Evolutionary conservation across 2,329 filamentous ascomycete genomes (phyloP).

Genomic region (Alternaria conjuncta): DNA sequence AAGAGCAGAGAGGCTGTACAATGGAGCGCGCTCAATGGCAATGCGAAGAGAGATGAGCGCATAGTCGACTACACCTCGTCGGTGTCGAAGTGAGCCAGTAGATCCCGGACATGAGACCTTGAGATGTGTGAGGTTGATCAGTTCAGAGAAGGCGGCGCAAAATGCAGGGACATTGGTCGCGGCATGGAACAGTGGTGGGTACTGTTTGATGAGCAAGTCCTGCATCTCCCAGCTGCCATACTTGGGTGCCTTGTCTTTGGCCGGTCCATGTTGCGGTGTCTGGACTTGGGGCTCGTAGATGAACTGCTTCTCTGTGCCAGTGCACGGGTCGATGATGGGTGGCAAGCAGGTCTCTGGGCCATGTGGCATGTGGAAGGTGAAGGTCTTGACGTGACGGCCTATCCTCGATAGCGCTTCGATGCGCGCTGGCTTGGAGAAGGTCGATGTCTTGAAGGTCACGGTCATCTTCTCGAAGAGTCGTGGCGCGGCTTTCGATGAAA

Average conservation of each 20-base stretch:
- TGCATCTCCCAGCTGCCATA: conserved; percentile 82
- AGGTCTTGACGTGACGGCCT: conserved; percentile 77
- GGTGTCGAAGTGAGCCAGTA: conserved; percentile 69
- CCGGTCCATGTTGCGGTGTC: conserved; percentile 62
- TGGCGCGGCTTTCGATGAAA: conserved; percentile 72
- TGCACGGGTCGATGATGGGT: conserved; percentile 79
- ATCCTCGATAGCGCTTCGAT: conserved; percentile 78
- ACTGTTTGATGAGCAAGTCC: conserved; percentile 83
- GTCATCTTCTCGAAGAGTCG: conserved; percentile 72
- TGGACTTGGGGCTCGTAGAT: conserved; percentile 77
- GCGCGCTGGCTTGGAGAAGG: conserved; percentile 76
- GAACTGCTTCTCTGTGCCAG: conserved; percentile 79
- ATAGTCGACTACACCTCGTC: conserved; percentile 82
- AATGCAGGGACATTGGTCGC: conserved; percentile 88
- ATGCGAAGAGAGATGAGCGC: conserved; percentile 87
- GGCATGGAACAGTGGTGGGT: conserved; percentile 86
- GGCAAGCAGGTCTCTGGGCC: conserved; percentile 80
- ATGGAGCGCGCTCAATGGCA: conserved; percentile 74
- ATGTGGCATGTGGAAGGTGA: conserved; percentile 80
- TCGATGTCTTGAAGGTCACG: conserved; percentile 73
- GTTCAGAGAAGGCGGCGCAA: conserved; percentile 72
- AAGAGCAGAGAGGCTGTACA: conserved; percentile 71
- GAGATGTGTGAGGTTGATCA: conserved; percentile 75
- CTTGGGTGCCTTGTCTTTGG: conserved; percentile 69
- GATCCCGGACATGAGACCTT: conserved; percentile 79